Evolutionary conservation across 2,329 filamentous ascomycete genomes (phyloP), one percentile per base, ranked within the genome.

Genomic region (Verticillium isaacii): DNA sequence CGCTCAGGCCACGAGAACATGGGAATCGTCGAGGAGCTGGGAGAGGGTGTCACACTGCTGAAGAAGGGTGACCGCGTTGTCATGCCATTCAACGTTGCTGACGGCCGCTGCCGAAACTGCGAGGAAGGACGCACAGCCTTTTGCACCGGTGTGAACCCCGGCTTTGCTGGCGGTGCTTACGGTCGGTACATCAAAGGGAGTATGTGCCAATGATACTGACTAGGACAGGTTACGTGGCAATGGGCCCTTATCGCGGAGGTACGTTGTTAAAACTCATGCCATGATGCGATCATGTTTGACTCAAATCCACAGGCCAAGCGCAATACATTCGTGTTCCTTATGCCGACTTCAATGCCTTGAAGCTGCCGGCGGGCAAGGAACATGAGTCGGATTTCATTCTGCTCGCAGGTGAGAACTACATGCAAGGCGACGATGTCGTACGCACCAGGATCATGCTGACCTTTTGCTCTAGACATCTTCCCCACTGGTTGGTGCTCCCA

Each of bases 301-400:
- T 25, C 9, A 1, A 29, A 19, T 14, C 45, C 4, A 23, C 45
- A 52, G 45, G 34, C 15, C 84, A 88, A 69, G 87, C 86, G 2
- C 85, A 89, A 69, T 89, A 86, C 62, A 74, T 89, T 19, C 79
- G 85, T 3, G 83, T 89, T 1, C 87, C 87, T 0, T 89, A 85
- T 62, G 87, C 87, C 1, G 87, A 89, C 68, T 89, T 89, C 74
- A 89, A 89, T 63, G 84, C 83, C 6, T 72, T 90, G 36, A 82
- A 82, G 60, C 74, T 90, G 1, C 87, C 87, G 1, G 74, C 80
- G 7, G 86, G 86, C 0, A 86, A 76, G 17, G 84, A 88, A 64
- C 77, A 87, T 56, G 87, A 89, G 68, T 77, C 81, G 0, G 86
- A 88, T 66, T 89, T 86, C 65, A 82, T 83, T 58, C 68, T 81